Percentiles rank a stretch among this genome's conserved stretches.
phyloP scores from a whole-genome alignment of 257 asterid species.

The Hygrophila difformis region DNA sequence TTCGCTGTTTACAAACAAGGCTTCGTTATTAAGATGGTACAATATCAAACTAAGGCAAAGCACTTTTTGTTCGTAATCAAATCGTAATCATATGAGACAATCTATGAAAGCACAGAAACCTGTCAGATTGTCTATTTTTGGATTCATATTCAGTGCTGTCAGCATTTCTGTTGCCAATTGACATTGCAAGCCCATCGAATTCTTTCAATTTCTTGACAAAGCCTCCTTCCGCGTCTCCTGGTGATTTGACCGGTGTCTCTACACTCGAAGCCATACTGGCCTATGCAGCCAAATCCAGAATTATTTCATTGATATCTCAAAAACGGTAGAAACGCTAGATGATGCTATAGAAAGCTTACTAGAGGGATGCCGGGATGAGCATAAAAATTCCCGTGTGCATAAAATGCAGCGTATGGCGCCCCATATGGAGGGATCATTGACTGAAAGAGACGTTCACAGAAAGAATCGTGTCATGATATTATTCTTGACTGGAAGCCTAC shows the following conservation, averaged over 20 bases:
- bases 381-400: conserved; percentile 78
- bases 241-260: conserved; percentile 58
- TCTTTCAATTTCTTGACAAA: conserved; percentile 67
- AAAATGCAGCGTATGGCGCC: conserved; percentile 79
- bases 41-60: background rate
- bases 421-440: conserved; percentile 91
- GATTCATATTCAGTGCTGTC: conserved; percentile 50
- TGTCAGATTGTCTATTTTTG: conserved; percentile 49
- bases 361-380: conserved; percentile 81
- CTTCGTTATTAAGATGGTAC: background rate
- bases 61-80: background rate
- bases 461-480: background rate
- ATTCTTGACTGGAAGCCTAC: background rate
- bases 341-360: conserved; percentile 33
- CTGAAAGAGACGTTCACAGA: conserved; percentile 41
- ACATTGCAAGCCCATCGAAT: conserved; percentile 78
- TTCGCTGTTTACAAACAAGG: conserved; percentile 37
- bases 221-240: conserved; percentile 52
- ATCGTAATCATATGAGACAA: conserved; percentile 3
- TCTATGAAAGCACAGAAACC: conserved; percentile 38
- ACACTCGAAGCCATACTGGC: conserved; percentile 50
- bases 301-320: too few species aligned
- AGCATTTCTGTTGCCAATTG: conserved; percentile 64
- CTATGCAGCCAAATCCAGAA: conserved; percentile 23
- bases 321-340: background rate